Base-by-base conservation (phyloP, 2,329 filamentous ascomycete genomes). In the Apiospora malaysiana region DNA sequence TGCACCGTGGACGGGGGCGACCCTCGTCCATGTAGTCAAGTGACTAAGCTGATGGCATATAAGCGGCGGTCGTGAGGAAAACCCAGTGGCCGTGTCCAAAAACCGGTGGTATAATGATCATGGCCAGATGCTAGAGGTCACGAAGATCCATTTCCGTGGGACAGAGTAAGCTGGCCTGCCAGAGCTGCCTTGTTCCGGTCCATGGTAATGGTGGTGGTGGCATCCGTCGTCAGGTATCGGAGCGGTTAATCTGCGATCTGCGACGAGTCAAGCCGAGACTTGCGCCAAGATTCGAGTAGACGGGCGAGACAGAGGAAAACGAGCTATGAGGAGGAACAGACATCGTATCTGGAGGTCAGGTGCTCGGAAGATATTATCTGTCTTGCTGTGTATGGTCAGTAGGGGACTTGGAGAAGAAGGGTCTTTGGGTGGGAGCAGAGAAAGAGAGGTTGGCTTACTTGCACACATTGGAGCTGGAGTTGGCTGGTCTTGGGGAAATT, bases 391-490 rank as follows among this genome's bases (percentile, higher is more conserved):
- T n/a, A 23, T 63, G 56, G 56, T 63, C 21, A 63, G 56, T 14
- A 63, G 43, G n/a, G 32, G 23, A 27, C 27, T 68, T 25, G 42
- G 42, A 14, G 66, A 32, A 47, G 16, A 68, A 37, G 43, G 40
- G 23, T 42, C 65, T 45, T 67, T n/a, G n/a, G 65, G 65, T 45
- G 16, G 65, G 65, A 46, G 65, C 37, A 27, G 23, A 47, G 40
- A 37, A 47, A 37, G 66, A 67, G 66, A 67, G 25, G 66, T 63
- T 18, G 56, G 56, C 56, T 63, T 63, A 63, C 56, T n/a, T 63
- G 27, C 27, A 40, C 32, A 32, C 56, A 40, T 63, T 37, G 56
- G 27, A 63, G 32, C 56, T 40, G 56, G 56, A 23, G 56, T 40
- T n/a, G 27, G 25, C n/a, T 16, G 51, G 51, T 10, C 51, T 51